phyloP scores from a whole-genome alignment of 768 basidiomycete species.

The Calocybe cyanea region DNA sequence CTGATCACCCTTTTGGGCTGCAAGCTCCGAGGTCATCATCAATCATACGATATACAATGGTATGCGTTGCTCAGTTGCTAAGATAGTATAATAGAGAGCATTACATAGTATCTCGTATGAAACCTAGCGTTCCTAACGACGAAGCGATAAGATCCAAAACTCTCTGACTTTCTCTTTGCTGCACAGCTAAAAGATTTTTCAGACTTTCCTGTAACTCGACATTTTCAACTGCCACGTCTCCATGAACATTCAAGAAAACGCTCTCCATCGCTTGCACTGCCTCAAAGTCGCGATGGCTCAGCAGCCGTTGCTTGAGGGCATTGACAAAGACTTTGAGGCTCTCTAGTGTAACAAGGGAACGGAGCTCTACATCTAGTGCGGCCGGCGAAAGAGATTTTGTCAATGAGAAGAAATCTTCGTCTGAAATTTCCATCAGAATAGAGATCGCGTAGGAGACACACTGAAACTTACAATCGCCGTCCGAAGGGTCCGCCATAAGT shows the following conservation, averaged over 20 bases:
- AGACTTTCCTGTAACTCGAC: constrained; percentile 58
- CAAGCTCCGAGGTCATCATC: background rate
- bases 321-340: constrained; percentile 66
- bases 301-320: constrained; percentile 69
- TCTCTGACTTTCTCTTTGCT: constrained; percentile 73
- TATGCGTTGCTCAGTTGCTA: too few species aligned
- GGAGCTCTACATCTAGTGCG: constrained; percentile 86
- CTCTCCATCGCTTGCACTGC: constrained; percentile 86
- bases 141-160: constrained; percentile 72
- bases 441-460: background rate
- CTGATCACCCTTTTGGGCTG: constrained; percentile 13
- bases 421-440: constrained; percentile 30
- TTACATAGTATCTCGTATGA: constrained; percentile 69
- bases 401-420: constrained; percentile 80
- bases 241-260: constrained; percentile 83
- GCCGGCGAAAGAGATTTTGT: constrained; percentile 87
- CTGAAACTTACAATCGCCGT: constrained; percentile 62
- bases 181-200: constrained; percentile 56
- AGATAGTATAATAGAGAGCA: too few species aligned
- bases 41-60: background rate
- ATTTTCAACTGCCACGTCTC: constrained; percentile 73
- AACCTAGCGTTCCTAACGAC: constrained; percentile 71
- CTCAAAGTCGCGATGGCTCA: constrained; percentile 87
- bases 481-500: constrained; percentile 48
- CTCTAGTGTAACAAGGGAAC: constrained; percentile 65